Evolutionary conservation across 331 rosid genomes (phyloP).

Genomic region (Rhamnella rubrinervis): DNA sequence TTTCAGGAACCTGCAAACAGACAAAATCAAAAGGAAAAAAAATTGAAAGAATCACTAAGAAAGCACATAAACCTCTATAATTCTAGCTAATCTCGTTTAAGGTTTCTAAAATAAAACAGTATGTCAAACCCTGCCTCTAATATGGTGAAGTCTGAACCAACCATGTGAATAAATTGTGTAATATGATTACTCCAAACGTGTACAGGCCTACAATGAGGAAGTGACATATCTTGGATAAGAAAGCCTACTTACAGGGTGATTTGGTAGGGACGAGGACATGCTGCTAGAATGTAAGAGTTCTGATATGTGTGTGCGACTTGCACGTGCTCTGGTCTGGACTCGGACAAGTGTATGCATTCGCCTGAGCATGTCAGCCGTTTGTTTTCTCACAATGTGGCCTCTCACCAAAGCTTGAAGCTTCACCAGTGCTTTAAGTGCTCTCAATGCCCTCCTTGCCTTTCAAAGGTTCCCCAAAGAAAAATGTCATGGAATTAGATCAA

Average conservation of each 20-base stretch:
- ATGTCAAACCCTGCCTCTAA: too few species aligned
- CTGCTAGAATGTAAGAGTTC: conserved; percentile 47
- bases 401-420: conserved; percentile 93
- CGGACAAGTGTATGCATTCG: conserved; percentile 93
- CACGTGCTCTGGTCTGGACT: conserved; percentile 77
- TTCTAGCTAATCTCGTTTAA: too few species aligned
- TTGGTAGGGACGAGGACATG: conserved; percentile 45
- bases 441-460: conserved; percentile 93
- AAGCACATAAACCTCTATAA: too few species aligned
- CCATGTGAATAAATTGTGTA: too few species aligned
- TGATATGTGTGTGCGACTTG: conserved; percentile 51
- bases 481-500: not conserved
- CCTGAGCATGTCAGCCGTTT: conserved; percentile 83
- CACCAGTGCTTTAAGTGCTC: conserved; percentile 90
- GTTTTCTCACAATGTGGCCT: conserved; percentile 90
- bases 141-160: too few species aligned
- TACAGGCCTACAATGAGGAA: too few species aligned
- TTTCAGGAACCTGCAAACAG: conserved; percentile 48
- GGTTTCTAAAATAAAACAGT: too few species aligned
- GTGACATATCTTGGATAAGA: not conserved
- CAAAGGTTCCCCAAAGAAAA: conserved; percentile 17
- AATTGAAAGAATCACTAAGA: not conserved
- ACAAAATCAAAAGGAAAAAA: not conserved
- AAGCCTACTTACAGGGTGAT: conserved; percentile 55
- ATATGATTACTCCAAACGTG: too few species aligned